A percentile compares a stretch with the other conserved stretches of the same genome.
phyloP scores from a whole-genome alignment of 768 basidiomycete species.

The Tylopilus intermedius region DNA sequence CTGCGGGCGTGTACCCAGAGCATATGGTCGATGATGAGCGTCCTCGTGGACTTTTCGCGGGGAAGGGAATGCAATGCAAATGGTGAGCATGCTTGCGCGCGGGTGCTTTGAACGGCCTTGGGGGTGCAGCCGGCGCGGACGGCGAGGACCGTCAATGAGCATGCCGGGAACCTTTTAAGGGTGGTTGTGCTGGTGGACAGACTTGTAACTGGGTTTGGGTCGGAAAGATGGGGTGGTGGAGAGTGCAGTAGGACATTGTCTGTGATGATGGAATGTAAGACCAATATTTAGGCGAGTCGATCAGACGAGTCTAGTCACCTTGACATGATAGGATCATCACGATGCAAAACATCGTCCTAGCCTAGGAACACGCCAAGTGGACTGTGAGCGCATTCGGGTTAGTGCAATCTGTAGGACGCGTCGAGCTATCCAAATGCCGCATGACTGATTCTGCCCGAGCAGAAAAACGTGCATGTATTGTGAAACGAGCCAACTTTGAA shows the following conservation, averaged over 20 bases:
- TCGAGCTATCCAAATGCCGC: too few species aligned
- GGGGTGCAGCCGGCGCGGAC: conserved; percentile 7
- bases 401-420: too few species aligned
- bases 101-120: conserved; percentile 53
- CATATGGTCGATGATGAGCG: conserved; percentile 84
- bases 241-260: conserved; percentile 41
- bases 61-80: conserved; percentile 81
- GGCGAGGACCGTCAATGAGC: conserved; percentile 15
- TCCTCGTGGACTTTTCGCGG: conserved; percentile 83
- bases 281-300: too few species aligned
- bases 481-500: too few species aligned
- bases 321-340: too few species aligned
- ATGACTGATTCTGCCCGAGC: too few species aligned
- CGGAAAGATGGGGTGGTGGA: conserved; percentile 19
- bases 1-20: conserved; percentile 80
- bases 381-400: too few species aligned
- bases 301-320: too few species aligned
- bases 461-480: too few species aligned
- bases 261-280: conserved; percentile 46
- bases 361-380: too few species aligned
- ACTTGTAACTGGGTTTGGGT: conserved; percentile 17
- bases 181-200: conserved; percentile 13
- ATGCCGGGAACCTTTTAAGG: conserved; percentile 1
- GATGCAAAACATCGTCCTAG: too few species aligned
- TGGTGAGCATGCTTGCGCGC: conserved; percentile 89